phyloP scores from a whole-genome alignment of 176 grass and related monocot genomes.

The Carex pumila region DNA sequence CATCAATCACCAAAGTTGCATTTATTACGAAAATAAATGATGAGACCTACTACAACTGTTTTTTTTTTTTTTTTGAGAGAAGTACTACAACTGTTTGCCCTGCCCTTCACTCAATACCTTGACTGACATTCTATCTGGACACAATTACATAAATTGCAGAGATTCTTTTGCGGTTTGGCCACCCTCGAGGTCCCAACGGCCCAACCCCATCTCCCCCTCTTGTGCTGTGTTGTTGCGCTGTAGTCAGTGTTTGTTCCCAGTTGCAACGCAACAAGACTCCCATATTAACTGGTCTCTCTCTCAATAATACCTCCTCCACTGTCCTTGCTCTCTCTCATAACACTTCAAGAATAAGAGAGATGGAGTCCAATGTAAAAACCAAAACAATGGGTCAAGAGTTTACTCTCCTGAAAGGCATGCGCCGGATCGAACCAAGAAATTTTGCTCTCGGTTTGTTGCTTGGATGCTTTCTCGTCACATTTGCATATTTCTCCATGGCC shows the following conservation, averaged over 20 bases:
- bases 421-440: conserved; percentile 50
- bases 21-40: background rate
- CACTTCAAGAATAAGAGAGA: background rate
- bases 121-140: background rate
- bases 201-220: background rate
- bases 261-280: background rate
- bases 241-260: too few species aligned
- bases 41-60: background rate
- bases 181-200: background rate
- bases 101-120: background rate
- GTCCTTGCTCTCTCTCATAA: background rate
- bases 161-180: background rate
- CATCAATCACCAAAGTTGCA: background rate
- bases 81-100: background rate
- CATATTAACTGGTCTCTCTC: background rate
- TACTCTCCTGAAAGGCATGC: conserved; percentile 43
- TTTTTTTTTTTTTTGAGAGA: too few species aligned
- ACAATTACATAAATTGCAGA: background rate
- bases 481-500: conserved; percentile 59
- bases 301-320: background rate
- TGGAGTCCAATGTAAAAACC: background rate
- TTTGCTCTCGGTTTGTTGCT: conserved; percentile 46
- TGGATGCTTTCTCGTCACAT: conserved; percentile 53
- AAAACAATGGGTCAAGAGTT: conserved; percentile 6
- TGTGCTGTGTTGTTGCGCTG: background rate